These are phyloP conservation scores for Fusarium caatingaense DNA, from an alignment of 2,329 filamentous ascomycete genomes.

Conservation along the genomic window DNA sequence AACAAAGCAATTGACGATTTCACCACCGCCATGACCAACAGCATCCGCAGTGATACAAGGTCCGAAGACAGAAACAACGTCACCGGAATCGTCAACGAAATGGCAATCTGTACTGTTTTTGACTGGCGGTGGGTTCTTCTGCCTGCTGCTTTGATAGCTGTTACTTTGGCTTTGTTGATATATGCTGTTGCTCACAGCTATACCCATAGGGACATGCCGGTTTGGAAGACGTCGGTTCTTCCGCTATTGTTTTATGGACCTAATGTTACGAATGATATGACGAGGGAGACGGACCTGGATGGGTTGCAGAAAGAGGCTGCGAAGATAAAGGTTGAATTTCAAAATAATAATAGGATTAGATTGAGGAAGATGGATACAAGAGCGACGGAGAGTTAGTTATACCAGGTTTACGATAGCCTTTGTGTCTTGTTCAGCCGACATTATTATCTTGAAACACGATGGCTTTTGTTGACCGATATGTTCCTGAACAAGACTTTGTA, in stretches of 20 bases:
- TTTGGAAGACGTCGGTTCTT: constrained; percentile 14
- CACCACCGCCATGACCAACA: constrained; percentile 6
- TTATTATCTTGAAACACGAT: too few species aligned
- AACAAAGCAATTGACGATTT: neutral
- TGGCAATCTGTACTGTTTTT: constrained; percentile 4
- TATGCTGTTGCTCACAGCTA: neutral
- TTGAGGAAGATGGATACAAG: neutral
- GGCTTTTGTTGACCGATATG: too few species aligned
- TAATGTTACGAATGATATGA: neutral
- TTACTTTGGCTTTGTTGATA: constrained; percentile 1
- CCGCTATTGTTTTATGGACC: constrained; percentile 9
- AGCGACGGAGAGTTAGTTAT: neutral
- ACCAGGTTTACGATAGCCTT: too few species aligned
- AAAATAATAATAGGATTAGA: neutral
- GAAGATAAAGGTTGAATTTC: neutral
- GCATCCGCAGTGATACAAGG: neutral
- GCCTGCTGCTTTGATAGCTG: neutral
- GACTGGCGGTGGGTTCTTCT: constrained; percentile 14
- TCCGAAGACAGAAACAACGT: neutral
- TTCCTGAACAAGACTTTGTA: too few species aligned
- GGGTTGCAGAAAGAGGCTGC: neutral
- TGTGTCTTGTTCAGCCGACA: too few species aligned
- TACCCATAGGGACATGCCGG: neutral
- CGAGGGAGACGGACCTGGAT: neutral
- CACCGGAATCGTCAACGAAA: neutral